Evolutionary conservation across 805 yeast genomes (phyloP), one percentile per base, ranked within the genome.

Genomic region (Lachancea sp.): DNA sequence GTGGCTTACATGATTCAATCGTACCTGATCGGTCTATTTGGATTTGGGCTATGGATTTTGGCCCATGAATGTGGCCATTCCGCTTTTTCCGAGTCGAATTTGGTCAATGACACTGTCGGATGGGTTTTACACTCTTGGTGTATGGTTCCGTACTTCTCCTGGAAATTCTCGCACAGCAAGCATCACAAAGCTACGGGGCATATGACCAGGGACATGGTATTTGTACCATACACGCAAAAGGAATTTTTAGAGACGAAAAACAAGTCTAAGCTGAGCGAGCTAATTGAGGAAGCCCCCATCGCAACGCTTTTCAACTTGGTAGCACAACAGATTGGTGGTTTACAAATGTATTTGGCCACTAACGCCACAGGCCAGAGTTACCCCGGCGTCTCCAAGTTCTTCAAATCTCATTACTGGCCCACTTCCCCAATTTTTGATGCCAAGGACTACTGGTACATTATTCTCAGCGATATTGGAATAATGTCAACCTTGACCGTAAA

Each of bases 21-120:
- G 15, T 55, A 71, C 41, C 54, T 67, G 34, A 75, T 76, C 51
- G 87, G 90, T 20, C 66, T 84, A 40, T 75, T 82, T 45, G 79
- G 80, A 43, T 80, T 87, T 22, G 95, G 95, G 35, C 40, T 80
- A 35, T 85, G 95, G 95, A 82, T 85, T 37, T 58, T 85, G 67
- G 92, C 94, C 39, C 95, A 85, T 64, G 95, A 85, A 64, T 85
- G 95, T 70, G 95, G 95, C 46, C 95, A 85, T 61, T 82, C 78
- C 51, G 95, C 95, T 16, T 86, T 86, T 63, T 72, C 82, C 29
- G 84, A 81, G 54, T 79, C 77, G 56, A 77, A 77, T 29, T 62
- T 70, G 67, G 78, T 83, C 48, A 84, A 86, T 62, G 90, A 86
- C 63, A 63, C 76, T 29, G 82, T 80, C 33, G 95, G 95, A 33